Evolutionary conservation across 169 alveolate species (phyloP).

Genomic region (Babesia sp.): DNA sequence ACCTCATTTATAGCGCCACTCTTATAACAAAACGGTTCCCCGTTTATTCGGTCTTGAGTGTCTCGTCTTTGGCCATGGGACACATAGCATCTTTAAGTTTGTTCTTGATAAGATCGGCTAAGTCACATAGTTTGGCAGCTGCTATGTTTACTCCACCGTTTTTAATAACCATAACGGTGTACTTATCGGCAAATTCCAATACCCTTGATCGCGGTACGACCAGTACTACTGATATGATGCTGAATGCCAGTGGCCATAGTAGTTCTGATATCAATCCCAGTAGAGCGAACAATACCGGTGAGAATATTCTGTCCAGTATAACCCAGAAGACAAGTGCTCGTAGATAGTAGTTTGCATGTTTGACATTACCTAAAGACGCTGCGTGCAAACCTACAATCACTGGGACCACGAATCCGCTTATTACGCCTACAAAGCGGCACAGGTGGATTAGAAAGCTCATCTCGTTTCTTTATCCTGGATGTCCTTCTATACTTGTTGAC

Average conservation of each 20-base stretch:
- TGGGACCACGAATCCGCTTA: slow-evolving; percentile 61
- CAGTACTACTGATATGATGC: slow-evolving; percentile 35
- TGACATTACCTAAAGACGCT: slow-evolving; percentile 30
- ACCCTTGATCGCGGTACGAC: slow-evolving; percentile 37
- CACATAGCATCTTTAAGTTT: background rate
- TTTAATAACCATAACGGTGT: slow-evolving; percentile 13
- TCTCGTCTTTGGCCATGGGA: background rate
- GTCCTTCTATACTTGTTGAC: background rate
- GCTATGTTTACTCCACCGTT: slow-evolving; percentile 3
- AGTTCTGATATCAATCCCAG: slow-evolving; percentile 16
- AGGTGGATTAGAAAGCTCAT: slow-evolving; percentile 25
- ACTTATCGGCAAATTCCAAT: slow-evolving; percentile 33
- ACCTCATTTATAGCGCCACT: background rate
- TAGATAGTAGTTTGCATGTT: slow-evolving; percentile 57
- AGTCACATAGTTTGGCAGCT: slow-evolving; percentile 38
- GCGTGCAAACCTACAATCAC: slow-evolving; percentile 49
- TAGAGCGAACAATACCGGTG: slow-evolving; percentile 39
- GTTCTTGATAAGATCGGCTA: background rate
- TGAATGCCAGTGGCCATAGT: slow-evolving; percentile 57
- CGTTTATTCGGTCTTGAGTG: background rate
- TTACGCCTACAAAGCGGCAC: slow-evolving; percentile 51
- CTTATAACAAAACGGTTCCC: background rate
- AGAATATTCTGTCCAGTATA: slow-evolving; percentile 19
- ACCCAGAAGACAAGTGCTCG: slow-evolving; percentile 51
- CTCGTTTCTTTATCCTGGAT: background rate